A percentile compares a stretch with the other conserved stretches of the same genome.
phyloP scores from a whole-genome alignment of 1,284 basidiomycete genomes.

The Rhodotorula mucilaginosa region DNA sequence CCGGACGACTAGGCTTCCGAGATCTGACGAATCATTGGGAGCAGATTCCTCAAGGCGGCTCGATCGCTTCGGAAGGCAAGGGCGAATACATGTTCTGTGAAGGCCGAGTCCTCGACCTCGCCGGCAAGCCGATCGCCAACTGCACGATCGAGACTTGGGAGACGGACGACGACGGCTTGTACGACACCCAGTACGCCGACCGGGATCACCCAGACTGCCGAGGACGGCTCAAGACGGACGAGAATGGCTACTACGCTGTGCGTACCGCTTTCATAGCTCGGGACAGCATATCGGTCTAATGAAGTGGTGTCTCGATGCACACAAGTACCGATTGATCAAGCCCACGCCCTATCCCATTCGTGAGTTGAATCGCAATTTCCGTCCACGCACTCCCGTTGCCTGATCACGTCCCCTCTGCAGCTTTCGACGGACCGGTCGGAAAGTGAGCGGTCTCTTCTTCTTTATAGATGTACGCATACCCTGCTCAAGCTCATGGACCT shows the following conservation, averaged over 20 bases:
- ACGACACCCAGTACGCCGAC: slow-evolving; percentile 58
- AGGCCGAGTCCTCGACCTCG: slow-evolving; percentile 58
- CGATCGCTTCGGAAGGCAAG: slow-evolving; percentile 74
- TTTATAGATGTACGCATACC: too few relatives aligned
- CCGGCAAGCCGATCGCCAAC: slow-evolving; percentile 65
- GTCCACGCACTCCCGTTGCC: not conserved
- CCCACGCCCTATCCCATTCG: slow-evolving; percentile 70
- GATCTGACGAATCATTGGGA: not conserved
- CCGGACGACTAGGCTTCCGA: not conserved
- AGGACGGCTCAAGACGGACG: slow-evolving; percentile 63
- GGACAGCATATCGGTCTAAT: fast-evolving
- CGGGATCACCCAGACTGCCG: slow-evolving; percentile 69
- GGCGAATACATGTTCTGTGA: slow-evolving; percentile 77
- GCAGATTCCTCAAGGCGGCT: slow-evolving; percentile 60
- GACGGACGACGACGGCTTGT: slow-evolving; percentile 63
- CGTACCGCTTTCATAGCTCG: not conserved
- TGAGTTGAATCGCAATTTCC: slow-evolving; percentile 50
- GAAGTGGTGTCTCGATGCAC: too few relatives aligned
- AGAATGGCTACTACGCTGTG: slow-evolving; percentile 61
- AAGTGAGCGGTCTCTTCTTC: slow-evolving; percentile 39
- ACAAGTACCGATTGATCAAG: slow-evolving; percentile 58
- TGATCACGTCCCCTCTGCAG: not conserved
- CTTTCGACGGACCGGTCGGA: slow-evolving; percentile 66
- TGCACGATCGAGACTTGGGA: slow-evolving; percentile 82
- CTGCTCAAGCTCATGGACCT: too few relatives aligned